A percentile compares a stretch with the other conserved stretches of the same genome.
Evolutionary conservation across 176 grass and related monocot species (phyloP).

Genomic region (Aegilops sharonensis): DNA sequence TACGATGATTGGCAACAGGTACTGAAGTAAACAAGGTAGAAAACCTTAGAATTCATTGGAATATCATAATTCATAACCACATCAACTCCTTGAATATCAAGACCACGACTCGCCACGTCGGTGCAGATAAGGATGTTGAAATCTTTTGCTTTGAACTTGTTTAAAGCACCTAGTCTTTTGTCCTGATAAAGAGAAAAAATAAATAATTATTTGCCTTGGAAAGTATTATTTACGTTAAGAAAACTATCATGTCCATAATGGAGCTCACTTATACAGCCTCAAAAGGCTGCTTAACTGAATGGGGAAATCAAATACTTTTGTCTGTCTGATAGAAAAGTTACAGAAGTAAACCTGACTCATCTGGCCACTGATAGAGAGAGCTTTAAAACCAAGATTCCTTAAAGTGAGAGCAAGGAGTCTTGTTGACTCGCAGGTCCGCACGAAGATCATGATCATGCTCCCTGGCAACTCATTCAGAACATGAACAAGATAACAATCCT

Average conservation of each 20-base stretch:
- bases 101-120: conserved; percentile 89
- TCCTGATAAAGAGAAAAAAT: conserved; percentile 39
- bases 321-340: background rate
- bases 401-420: conserved; percentile 65
- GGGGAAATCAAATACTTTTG: conserved; percentile 3
- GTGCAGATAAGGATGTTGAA: conserved; percentile 90
- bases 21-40: background rate
- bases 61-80: conserved; percentile 94
- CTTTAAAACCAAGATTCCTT: conserved; percentile 79
- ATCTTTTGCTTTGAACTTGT: conserved; percentile 77
- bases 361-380: conserved; percentile 86
- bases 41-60: conserved; percentile 86
- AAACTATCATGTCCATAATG: conserved; percentile 13
- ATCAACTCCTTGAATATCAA: conserved; percentile 93
- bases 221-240: background rate
- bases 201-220: background rate
- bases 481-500: conserved; percentile 96
- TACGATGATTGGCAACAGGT: background rate
- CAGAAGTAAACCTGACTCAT: conserved; percentile 73
- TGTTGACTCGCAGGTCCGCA: conserved; percentile 88
- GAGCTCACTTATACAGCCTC: background rate
- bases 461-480: conserved; percentile 69
- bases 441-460: conserved; percentile 83
- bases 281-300: background rate
- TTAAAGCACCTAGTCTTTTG: conserved; percentile 86